These are phyloP conservation scores for Spatholobus suberectus DNA, from an alignment of 306 rosid genomes.

Conservation along the genomic window DNA sequence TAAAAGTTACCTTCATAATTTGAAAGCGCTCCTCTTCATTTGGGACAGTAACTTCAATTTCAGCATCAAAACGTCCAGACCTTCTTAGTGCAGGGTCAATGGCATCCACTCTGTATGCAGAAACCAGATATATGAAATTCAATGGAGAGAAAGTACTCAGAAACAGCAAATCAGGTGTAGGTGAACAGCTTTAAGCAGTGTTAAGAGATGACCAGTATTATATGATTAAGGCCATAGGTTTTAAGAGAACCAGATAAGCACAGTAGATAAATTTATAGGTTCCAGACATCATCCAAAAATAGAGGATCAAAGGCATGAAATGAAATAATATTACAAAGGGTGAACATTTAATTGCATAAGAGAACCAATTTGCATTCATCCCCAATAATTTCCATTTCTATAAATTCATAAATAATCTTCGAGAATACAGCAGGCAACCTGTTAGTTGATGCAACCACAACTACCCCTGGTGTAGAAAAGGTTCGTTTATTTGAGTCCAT, in stretches of 20 bases:
- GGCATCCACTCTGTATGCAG: constrained; percentile 68
- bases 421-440: constrained; percentile 54
- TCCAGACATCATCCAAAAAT: not conserved
- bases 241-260: constrained; percentile 9
- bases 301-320: constrained; percentile 6
- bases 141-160: constrained; percentile 1
- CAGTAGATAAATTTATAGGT: constrained; percentile 19
- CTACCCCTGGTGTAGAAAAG: constrained; percentile 61
- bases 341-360: not conserved
- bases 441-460: constrained; percentile 93
- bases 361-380: constrained; percentile 2
- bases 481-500: constrained; percentile 76
- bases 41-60: constrained; percentile 87
- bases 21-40: constrained; percentile 78
- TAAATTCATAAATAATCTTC: constrained; percentile 10
- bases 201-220: not conserved
- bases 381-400: not conserved
- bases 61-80: constrained; percentile 89
- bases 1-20: constrained; percentile 75
- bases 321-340: not conserved
- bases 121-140: constrained; percentile 36
- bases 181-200: not conserved
- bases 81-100: constrained; percentile 93
- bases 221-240: constrained; percentile 8
- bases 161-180: constrained; percentile 28